A percentile compares a stretch with the other conserved stretches of the same genome.
These are phyloP conservation scores for Penicillium sp. DNA, from an alignment of 2,329 filamentous ascomycete species.

Conservation along the genomic window DNA sequence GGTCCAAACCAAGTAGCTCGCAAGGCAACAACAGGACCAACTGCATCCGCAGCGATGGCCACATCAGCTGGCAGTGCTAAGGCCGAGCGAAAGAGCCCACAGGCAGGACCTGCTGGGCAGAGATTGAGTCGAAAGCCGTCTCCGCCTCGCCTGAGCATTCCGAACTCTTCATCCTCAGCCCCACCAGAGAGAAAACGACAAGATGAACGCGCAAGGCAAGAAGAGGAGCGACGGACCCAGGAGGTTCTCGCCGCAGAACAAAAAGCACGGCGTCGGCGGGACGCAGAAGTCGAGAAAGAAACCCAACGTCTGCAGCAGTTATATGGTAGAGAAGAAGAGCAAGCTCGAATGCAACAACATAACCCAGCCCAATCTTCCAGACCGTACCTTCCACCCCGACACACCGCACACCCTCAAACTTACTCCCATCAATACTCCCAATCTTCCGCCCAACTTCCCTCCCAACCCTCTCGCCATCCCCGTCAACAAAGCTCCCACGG, in stretches of 20 bases:
- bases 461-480: slow-evolving; percentile 13
- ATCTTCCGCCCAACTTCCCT: slow-evolving; percentile 24
- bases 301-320: slow-evolving; percentile 67
- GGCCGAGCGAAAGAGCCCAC: neutral
- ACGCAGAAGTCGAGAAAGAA: slow-evolving; percentile 68
- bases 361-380: slow-evolving; percentile 10
- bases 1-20: slow-evolving; percentile 3
- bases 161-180: slow-evolving; percentile 13
- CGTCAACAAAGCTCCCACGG: slow-evolving; percentile 17
- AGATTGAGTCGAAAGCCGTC: slow-evolving; percentile 14
- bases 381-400: slow-evolving; percentile 22
- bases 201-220: slow-evolving; percentile 47
- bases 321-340: slow-evolving; percentile 51
- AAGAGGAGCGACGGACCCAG: slow-evolving; percentile 53
- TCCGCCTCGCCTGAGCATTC: slow-evolving; percentile 11
- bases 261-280: slow-evolving; percentile 42
- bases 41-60: neutral
- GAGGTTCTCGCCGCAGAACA: slow-evolving; percentile 50
- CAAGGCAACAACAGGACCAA: neutral
- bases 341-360: slow-evolving; percentile 25
- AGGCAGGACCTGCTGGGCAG: slow-evolving; percentile 9
- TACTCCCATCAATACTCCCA: slow-evolving; percentile 20
- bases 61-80: neutral
- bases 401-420: slow-evolving; percentile 15
- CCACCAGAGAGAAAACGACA: slow-evolving; percentile 26